Conservation (phyloP, 495 filamentous ascomycete genomes). For the Aspergillus avenaceus region DNA sequence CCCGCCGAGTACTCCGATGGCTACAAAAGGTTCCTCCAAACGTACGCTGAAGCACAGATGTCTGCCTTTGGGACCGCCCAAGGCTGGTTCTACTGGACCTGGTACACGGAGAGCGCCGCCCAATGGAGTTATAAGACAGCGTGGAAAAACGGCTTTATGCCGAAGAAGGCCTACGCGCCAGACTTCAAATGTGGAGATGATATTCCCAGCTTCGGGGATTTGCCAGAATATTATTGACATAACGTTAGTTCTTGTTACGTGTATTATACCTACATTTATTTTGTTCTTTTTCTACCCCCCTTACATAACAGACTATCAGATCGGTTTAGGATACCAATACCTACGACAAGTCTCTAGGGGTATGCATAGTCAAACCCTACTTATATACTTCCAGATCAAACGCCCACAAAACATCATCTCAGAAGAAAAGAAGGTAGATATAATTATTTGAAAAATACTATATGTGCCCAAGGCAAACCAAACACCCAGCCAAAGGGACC, state of each 20-base stretch:
- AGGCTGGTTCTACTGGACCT: conserved; percentile 99
- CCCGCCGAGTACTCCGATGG: conserved; percentile 57
- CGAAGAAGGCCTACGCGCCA: conserved; percentile 69
- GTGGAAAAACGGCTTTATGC: conserved; percentile 78
- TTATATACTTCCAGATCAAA: too few species aligned
- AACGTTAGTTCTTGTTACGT: conserved; percentile 1
- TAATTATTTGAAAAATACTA: too few species aligned
- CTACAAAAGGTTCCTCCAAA: conserved; percentile 83
- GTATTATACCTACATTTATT: background rate
- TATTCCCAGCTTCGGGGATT: conserved; percentile 65
- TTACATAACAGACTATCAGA: conserved; percentile 3
- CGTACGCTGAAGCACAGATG: conserved; percentile 97
- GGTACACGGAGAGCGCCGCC: conserved; percentile 70
- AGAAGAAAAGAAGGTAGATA: too few species aligned
- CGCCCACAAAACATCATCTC: too few species aligned
- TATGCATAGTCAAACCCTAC: too few species aligned
- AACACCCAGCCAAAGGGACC: too few species aligned
- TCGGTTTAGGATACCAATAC: too few species aligned
- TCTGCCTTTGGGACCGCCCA: conserved; percentile 80
- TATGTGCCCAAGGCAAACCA: too few species aligned
- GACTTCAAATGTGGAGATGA: conserved; percentile 67
- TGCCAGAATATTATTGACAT: conserved; percentile 66
- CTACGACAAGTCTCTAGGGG: too few species aligned
- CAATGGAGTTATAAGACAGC: conserved; percentile 96
- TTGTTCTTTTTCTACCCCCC: conserved; percentile 5